Base-by-base conservation (phyloP, 805 yeast genomes). In the Candida cerambycidarum region DNA sequence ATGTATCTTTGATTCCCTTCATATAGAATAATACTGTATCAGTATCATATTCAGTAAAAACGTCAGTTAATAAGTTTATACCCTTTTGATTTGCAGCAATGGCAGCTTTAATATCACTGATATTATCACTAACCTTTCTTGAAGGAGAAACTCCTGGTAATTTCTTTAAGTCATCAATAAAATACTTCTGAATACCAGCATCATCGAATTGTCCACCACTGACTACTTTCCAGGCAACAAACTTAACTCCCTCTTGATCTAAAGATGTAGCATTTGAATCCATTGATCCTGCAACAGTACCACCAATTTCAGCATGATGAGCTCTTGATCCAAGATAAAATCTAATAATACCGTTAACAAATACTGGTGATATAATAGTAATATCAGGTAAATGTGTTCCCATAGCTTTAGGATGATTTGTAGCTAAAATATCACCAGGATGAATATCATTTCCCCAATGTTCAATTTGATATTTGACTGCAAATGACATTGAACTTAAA, bases 41-140 rank as follows among this genome's bases (percentile, higher is more conserved):
- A n/a, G 79, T 65, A 0, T 80, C 78, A 57, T 78, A 84, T 53
- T 85, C 92, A 1, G 61, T 58, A 19, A 85, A 79, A 38, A 89
- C 66, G 15, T 71, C 63, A 10, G 68, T 71, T 44, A 89, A 73
- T 38, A 89, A 66, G 10, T 73, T 69, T 28, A 87, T 85, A 41
- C 96, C 96, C 57, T 82, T 84, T 52, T 80, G 86, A 56, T 89
- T 89, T 2, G 96, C 95, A 2, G 95, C 89, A 39, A 86, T 76
- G 58, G 86, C 95, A 0, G 95, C 95, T 55, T 83, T 85, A 55
- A 87, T 61, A 59, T 87, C 96, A 40, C 53, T 35, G 8, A 56
- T 43, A 39, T 56, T 54, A 35, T 56, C 58, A 21, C 43, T 40
- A 2, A 56, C 32, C 16, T 49, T 50, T 27, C 60, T 41, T 2